These are phyloP conservation scores for Tolypocladium cylindrosporum DNA, from an alignment of 2,329 filamentous ascomycete genomes.

Conservation along the genomic window DNA sequence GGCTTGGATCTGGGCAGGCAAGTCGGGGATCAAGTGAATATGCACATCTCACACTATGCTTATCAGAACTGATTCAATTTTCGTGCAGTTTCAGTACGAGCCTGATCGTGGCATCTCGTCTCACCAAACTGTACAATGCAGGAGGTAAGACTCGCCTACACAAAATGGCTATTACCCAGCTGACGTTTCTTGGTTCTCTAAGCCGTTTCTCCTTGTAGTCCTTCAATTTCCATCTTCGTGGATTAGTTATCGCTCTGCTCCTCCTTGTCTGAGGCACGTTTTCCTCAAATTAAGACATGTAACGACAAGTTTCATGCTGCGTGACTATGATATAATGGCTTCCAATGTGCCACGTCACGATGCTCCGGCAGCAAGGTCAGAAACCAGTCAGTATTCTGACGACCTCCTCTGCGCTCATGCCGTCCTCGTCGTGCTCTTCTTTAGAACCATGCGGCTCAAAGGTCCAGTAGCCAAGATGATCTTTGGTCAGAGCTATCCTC, in stretches of 20 bases:
- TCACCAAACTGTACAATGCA: not conserved
- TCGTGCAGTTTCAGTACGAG: not conserved
- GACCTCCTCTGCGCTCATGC: not conserved
- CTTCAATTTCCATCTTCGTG: not conserved
- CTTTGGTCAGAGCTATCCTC: constrained; percentile 22
- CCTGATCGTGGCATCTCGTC: not conserved
- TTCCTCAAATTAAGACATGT: not conserved
- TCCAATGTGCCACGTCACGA: not conserved
- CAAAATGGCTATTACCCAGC: not conserved
- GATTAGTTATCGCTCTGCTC: not conserved
- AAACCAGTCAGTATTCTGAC: not conserved
- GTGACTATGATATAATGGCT: not conserved
- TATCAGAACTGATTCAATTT: too few relatives aligned
- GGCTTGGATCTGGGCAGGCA: not conserved
- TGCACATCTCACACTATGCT: not conserved
- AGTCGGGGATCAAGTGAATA: not conserved
- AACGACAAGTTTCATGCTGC: not conserved
- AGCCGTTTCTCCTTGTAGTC: not conserved
- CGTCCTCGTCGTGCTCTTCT: not conserved
- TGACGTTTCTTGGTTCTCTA: not conserved
- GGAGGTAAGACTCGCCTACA: not conserved
- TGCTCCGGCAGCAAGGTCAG: not conserved
- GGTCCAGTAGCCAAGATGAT: constrained; percentile 23
- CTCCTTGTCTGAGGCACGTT: not conserved
- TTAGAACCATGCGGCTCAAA: constrained; percentile 14